phyloP scores from a whole-genome alignment of 371 early-diverging fungal species.

The Rhizopus microsporus region DNA sequence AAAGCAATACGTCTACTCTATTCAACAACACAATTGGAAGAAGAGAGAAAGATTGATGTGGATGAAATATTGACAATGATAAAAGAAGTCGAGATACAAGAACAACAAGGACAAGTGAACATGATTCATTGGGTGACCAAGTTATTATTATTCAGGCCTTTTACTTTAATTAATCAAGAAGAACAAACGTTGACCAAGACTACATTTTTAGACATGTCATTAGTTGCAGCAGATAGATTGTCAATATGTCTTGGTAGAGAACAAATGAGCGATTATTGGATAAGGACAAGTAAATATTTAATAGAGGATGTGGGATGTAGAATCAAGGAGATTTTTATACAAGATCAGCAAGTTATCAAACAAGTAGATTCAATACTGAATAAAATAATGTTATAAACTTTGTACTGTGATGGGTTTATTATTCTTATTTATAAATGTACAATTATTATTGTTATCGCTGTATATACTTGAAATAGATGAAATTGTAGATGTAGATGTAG shows the following conservation, averaged over 20 bases:
- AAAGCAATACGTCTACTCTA: constrained; percentile 26
- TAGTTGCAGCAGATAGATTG: constrained; percentile 30
- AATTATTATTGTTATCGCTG: too few relatives aligned
- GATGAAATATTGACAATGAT: constrained; percentile 45
- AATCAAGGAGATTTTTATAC: constrained; percentile 31
- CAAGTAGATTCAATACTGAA: constrained; percentile 16
- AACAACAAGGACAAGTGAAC: constrained; percentile 37
- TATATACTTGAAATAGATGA: constrained; percentile 1
- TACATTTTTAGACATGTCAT: constrained; percentile 46
- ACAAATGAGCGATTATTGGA: constrained; percentile 14
- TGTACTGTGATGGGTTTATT: too few relatives aligned
- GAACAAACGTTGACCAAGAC: constrained; percentile 47
- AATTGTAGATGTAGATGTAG: constrained; percentile 1
- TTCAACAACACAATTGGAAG: constrained; percentile 15
- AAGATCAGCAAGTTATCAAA: constrained; percentile 34
- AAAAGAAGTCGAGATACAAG: constrained; percentile 44
- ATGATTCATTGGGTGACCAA: constrained; percentile 40
- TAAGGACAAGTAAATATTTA: constrained; percentile 17
- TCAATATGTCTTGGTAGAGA: constrained; percentile 20
- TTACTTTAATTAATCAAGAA: constrained; percentile 23
- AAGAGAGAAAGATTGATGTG: constrained; percentile 41
- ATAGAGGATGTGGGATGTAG: constrained; percentile 33
- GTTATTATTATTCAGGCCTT: constrained; percentile 43
- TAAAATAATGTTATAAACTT: not conserved
- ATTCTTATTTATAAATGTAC: too few relatives aligned